Conservation (phyloP, 2,329 filamentous ascomycete species). For the Curvularia lunata region DNA sequence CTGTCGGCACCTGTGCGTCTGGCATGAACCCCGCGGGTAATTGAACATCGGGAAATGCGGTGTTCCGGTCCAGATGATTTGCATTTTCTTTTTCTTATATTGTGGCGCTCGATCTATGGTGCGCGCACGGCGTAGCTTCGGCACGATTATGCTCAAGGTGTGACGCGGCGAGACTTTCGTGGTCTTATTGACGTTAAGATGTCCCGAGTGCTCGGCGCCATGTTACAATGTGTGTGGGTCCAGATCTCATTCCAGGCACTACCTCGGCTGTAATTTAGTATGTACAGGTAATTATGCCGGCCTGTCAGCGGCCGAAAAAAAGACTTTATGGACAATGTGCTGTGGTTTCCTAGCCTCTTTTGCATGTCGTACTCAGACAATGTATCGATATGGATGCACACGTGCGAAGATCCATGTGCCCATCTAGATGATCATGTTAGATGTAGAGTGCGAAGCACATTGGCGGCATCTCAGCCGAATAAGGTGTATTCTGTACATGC, state of each 20-base stretch:
- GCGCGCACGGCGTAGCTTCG: conserved; percentile 11
- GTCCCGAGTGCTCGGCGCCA: conserved; percentile 7
- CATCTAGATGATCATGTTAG: background rate
- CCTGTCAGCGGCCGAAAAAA: background rate
- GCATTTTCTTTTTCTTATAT: background rate
- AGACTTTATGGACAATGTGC: background rate
- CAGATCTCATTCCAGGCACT: background rate
- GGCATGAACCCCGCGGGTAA: background rate
- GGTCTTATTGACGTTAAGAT: conserved; percentile 5
- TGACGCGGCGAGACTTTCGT: conserved; percentile 5
- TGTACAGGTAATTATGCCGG: background rate
- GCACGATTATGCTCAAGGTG: conserved; percentile 2
- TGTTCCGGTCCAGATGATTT: background rate
- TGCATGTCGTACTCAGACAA: background rate
- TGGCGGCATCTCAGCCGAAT: background rate
- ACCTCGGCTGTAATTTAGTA: background rate
- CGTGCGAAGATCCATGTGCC: background rate
- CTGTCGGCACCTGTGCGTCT: background rate
- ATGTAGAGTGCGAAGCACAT: background rate
- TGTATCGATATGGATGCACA: background rate
- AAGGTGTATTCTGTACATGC: background rate
- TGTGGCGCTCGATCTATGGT: conserved; percentile 6
- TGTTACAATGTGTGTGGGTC: conserved; percentile 3
- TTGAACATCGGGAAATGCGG: background rate
- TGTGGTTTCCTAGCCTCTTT: background rate